A percentile compares a stretch with the other conserved stretches of the same genome.
Evolutionary conservation across 2,329 filamentous ascomycete genomes (phyloP).

Genomic region (Hypoxylon sp.): DNA sequence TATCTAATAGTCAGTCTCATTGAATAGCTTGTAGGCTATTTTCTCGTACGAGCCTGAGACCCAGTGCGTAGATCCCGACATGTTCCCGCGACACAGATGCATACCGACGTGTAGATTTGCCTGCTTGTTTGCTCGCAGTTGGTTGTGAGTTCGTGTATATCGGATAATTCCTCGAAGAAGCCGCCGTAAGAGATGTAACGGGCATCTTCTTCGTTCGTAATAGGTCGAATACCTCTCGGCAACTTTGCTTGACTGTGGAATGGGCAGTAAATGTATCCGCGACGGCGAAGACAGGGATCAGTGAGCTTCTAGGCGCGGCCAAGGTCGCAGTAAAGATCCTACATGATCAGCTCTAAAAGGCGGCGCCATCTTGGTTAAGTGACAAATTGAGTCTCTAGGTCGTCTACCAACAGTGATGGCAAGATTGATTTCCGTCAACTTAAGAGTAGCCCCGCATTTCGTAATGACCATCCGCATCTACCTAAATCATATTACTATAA

Average conservation of each 20-base stretch:
- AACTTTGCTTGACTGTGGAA: conserved; percentile 55
- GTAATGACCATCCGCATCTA: too few species aligned
- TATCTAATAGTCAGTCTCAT: conserved; percentile 61
- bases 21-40: conserved; percentile 63
- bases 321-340: conserved; percentile 75
- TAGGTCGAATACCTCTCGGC: conserved; percentile 71
- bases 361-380: conserved; percentile 44
- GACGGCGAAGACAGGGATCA: conserved; percentile 60
- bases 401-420: too few species aligned
- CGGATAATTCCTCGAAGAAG: conserved; percentile 61
- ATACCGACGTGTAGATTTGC: conserved; percentile 71
- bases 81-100: conserved; percentile 67
- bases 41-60: conserved; percentile 64
- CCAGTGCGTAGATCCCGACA: conserved; percentile 62
- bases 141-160: conserved; percentile 73
- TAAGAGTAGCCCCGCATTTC: too few species aligned
- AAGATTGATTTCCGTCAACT: too few species aligned
- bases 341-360: conserved; percentile 80
- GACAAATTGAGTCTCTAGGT: background rate
- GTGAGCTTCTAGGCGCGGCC: conserved; percentile 70
- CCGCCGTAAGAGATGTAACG: conserved; percentile 63
- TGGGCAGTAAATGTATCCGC: conserved; percentile 48
- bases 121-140: conserved; percentile 64
- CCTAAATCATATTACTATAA: too few species aligned
- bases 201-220: conserved; percentile 77